Conservation (phyloP, 148 eudicot species). For the Spergularia bocconei region DNA sequence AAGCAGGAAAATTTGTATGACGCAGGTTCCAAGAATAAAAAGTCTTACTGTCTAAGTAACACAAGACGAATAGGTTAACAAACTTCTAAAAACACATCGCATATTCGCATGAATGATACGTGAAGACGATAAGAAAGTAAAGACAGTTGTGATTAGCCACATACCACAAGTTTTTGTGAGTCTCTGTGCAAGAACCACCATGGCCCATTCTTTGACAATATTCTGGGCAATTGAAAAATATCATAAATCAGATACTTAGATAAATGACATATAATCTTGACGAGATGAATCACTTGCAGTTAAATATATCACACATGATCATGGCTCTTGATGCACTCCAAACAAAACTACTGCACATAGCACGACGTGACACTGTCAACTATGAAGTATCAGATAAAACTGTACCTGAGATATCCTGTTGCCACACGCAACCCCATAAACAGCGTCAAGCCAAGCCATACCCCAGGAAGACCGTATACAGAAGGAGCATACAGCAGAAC, state of each 20-base stretch:
- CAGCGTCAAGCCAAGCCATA: slow-evolving; percentile 81
- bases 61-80: background rate
- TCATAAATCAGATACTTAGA: background rate
- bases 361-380: background rate
- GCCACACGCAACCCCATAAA: slow-evolving; percentile 77
- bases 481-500: slow-evolving; percentile 66
- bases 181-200: slow-evolving; percentile 87
- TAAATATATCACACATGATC: background rate
- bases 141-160: background rate
- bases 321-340: background rate
- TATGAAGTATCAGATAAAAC: background rate
- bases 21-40: background rate
- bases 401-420: slow-evolving; percentile 78
- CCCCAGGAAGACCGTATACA: slow-evolving; percentile 73
- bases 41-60: background rate
- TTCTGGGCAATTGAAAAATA: slow-evolving; percentile 30
- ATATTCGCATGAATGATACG: background rate
- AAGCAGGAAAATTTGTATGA: background rate
- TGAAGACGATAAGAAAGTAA: background rate
- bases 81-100: background rate
- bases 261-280: background rate
- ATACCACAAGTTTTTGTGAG: slow-evolving; percentile 30
- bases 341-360: too few species aligned
- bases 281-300: background rate
- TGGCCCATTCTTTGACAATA: slow-evolving; percentile 57